Percentiles rank a stretch among this genome's conserved stretches.
These are phyloP conservation scores for Periconia sp. DNA, from an alignment of 2,329 filamentous ascomycete genomes.

Conservation along the genomic window DNA sequence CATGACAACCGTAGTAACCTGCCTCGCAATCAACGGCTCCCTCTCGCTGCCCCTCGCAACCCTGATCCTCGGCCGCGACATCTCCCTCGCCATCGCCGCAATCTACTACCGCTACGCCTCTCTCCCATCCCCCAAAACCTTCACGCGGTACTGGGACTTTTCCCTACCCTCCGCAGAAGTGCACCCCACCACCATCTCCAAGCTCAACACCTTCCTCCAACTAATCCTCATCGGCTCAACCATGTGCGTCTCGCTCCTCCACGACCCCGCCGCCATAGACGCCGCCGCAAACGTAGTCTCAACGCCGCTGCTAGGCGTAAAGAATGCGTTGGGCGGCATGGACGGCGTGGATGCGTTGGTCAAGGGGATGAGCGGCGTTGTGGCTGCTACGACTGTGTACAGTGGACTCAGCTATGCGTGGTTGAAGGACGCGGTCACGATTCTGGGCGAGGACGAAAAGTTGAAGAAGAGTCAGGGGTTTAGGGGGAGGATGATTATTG, in stretches of 20 bases:
- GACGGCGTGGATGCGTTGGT: slow-evolving; percentile 40
- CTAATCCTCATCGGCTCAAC: slow-evolving; percentile 82
- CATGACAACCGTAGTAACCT: slow-evolving; percentile 91
- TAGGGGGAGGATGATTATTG: slow-evolving; percentile 52
- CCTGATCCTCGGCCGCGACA: slow-evolving; percentile 89
- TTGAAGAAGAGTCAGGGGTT: slow-evolving; percentile 52
- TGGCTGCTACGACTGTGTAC: slow-evolving; percentile 88
- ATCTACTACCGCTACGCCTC: slow-evolving; percentile 97
- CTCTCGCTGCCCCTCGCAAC: slow-evolving; percentile 83
- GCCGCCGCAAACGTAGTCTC: slow-evolving; percentile 33
- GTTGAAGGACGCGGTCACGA: slow-evolving; percentile 88
- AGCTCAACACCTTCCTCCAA: slow-evolving; percentile 91
- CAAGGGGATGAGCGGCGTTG: slow-evolving; percentile 66
- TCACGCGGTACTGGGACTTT: slow-evolving; percentile 95
- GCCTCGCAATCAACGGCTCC: slow-evolving; percentile 77
- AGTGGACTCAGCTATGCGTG: slow-evolving; percentile 91
- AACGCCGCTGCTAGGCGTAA: slow-evolving; percentile 24
- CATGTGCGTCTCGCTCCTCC: slow-evolving; percentile 75
- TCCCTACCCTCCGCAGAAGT: slow-evolving; percentile 86
- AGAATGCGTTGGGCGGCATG: slow-evolving; percentile 30
- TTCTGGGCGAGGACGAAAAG: slow-evolving; percentile 59
- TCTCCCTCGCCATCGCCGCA: slow-evolving; percentile 78
- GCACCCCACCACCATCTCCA: slow-evolving; percentile 79
- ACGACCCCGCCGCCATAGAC: slow-evolving; percentile 57
- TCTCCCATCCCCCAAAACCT: slow-evolving; percentile 89